Evolutionary conservation across 75 land plant species (phyloP).

Genomic region (Azolla pinnata): DNA sequence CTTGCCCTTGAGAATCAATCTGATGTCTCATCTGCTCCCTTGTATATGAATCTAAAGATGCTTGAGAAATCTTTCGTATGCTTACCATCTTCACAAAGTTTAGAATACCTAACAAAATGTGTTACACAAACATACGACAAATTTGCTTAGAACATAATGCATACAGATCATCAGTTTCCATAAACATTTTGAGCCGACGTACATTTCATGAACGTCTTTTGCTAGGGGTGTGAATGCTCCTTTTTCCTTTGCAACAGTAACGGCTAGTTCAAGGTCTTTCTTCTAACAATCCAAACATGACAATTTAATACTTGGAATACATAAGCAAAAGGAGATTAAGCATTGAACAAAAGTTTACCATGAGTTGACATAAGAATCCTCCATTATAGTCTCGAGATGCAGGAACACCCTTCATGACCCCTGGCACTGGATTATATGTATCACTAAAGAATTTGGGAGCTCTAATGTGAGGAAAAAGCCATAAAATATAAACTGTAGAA

Average conservation of each 20-base stretch:
- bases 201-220: conserved; percentile 51
- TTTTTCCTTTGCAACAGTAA: conserved; percentile 48
- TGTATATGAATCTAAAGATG: conserved; percentile 56
- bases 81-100: conserved; percentile 43
- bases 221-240: conserved; percentile 38
- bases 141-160: background rate
- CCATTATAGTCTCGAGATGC: conserved; percentile 78
- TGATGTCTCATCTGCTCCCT: conserved; percentile 38
- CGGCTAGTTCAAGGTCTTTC: conserved; percentile 69
- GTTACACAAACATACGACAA: background rate
- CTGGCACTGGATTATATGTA: conserved; percentile 91
- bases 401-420: conserved; percentile 76
- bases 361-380: conserved; percentile 77
- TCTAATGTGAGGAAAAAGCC: too few relatives aligned
- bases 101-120: conserved; percentile 32
- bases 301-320: background rate
- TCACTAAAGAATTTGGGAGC: conserved; percentile 64
- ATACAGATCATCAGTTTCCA: background rate
- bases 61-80: conserved; percentile 56
- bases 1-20: background rate
- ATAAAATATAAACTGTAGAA: too few relatives aligned
- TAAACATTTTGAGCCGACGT: conserved; percentile 9
- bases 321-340: background rate
- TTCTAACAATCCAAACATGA: conserved; percentile 33
- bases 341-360: conserved; percentile 52